A percentile compares a stretch with the other conserved stretches of the same genome.
phyloP scores from a whole-genome alignment of 2,329 filamentous ascomycete genomes.

The Beauveria scarabaeidicola region DNA sequence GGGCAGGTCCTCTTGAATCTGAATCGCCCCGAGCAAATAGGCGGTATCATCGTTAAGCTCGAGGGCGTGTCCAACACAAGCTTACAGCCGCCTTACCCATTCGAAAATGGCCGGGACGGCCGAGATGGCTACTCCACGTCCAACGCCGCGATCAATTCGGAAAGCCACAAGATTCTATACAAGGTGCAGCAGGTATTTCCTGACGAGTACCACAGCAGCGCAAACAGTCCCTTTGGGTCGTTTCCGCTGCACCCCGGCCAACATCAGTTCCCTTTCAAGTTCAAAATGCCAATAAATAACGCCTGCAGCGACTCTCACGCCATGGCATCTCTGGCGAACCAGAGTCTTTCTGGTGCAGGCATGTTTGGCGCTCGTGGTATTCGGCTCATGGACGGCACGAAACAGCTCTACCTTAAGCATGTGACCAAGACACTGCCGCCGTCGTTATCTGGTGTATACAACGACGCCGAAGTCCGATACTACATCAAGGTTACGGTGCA shows the following conservation, averaged over 20 bases:
- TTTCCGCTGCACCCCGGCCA: slow-evolving; percentile 59
- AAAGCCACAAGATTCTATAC: slow-evolving; percentile 69
- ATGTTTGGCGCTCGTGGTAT: slow-evolving; percentile 40
- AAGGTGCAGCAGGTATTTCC: slow-evolving; percentile 66
- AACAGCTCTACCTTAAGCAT: slow-evolving; percentile 57
- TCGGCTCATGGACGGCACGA: slow-evolving; percentile 54
- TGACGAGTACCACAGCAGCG: slow-evolving; percentile 36
- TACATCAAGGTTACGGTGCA: slow-evolving; percentile 94
- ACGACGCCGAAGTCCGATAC: slow-evolving; percentile 84
- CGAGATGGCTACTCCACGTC: slow-evolving; percentile 19
- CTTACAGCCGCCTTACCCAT: slow-evolving; percentile 42
- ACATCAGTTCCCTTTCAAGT: slow-evolving; percentile 69
- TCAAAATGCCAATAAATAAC: slow-evolving; percentile 74
- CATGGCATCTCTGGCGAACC: slow-evolving; percentile 39
- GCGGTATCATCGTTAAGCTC: slow-evolving; percentile 71
- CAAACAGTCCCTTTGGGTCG: slow-evolving; percentile 34
- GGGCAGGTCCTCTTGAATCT: slow-evolving; percentile 51
- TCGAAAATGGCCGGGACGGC: slow-evolving; percentile 29
- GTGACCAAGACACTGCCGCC: slow-evolving; percentile 82
- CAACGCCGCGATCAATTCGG: slow-evolving; percentile 31
- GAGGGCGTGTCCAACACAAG: slow-evolving; percentile 71
- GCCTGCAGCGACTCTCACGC: slow-evolving; percentile 49
- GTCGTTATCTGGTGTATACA: slow-evolving; percentile 77
- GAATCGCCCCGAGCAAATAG: slow-evolving; percentile 60
- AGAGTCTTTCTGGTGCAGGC: slow-evolving; percentile 45